Percentiles rank a stretch among this genome's conserved stretches.
Evolutionary conservation across 2,329 filamentous ascomycete genomes (phyloP).

Genomic region (Ophidiomyces ophidiicola): DNA sequence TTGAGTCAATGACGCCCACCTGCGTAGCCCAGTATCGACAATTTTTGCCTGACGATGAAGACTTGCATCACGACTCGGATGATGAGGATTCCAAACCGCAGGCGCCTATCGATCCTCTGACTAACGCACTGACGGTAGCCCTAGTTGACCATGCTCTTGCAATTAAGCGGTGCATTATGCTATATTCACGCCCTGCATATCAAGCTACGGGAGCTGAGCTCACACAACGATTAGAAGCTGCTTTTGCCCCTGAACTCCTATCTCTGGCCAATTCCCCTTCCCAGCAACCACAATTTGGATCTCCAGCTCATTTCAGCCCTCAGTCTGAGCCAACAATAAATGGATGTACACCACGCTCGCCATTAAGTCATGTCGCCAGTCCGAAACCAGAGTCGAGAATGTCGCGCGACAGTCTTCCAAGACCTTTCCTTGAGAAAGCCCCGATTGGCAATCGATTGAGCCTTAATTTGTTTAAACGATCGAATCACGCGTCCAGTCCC

Average conservation of each 20-base stretch:
- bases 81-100: conserved; percentile 41
- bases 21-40: conserved; percentile 68
- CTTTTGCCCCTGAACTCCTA: conserved; percentile 51
- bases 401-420: conserved; percentile 23
- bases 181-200: conserved; percentile 52
- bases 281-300: conserved; percentile 32
- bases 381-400: conserved; percentile 28
- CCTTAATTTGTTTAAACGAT: conserved; percentile 34
- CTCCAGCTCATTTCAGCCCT: conserved; percentile 34
- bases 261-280: conserved; percentile 44
- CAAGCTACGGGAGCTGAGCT: conserved; percentile 32
- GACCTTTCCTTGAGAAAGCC: conserved; percentile 22
- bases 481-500: conserved; percentile 28
- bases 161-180: conserved; percentile 66
- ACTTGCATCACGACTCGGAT: conserved; percentile 22
- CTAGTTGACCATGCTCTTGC: conserved; percentile 80
- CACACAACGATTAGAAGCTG: conserved; percentile 28
- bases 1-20: conserved; percentile 59
- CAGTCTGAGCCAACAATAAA: conserved; percentile 21
- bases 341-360: conserved; percentile 19
- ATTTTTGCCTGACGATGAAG: conserved; percentile 47
- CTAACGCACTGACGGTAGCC: conserved; percentile 71
- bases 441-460: conserved; percentile 33
- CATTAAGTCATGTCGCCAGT: conserved; percentile 23
- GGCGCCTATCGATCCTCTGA: conserved; percentile 42